Evolutionary conservation across 2,329 filamentous ascomycete genomes (phyloP), one percentile per base, ranked within the genome.

Genomic region (Ophiostoma angusticollis): DNA sequence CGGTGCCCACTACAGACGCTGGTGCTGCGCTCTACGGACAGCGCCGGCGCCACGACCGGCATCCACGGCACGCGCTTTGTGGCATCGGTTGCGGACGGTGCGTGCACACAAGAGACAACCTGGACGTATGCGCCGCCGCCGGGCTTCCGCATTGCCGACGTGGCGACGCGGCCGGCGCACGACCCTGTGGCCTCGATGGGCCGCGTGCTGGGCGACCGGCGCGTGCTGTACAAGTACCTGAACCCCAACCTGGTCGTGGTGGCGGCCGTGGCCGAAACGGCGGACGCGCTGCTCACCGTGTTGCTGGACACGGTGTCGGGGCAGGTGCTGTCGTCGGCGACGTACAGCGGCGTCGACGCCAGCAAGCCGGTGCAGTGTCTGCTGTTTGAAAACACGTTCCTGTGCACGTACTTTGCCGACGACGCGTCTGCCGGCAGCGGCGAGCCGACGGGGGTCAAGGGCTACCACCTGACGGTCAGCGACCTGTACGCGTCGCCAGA

Each of bases 191-290:
- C 91, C 3, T 96, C 91, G 1, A 94, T 98, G 50, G 91, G 91
- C 9, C 85, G 84, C 43, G 91, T 96, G 2, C 72, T 98, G 17
- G 87, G 86, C 19, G 82, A 98, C 53, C 76, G 91, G 31, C 79
- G 78, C n/a, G 91, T 98, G 34, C 73, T 89, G 46, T 98, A 98
- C 74, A 98, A 98, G 62, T 96, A 96, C 56, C 64, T 98, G 29
- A 94, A 93, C 61, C 77, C 84, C 0, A 95, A 93, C 59, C 72
- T 84, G 6, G 67, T 86, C 3, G 70, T 96, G 1, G 67, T 94
- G 32, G 83, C 82, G 2, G 69, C 83, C 1, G 62, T 78, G 3
- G 69, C 80, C 24, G 70, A 79, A 17, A 62, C 64, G 9, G 53
- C 67, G 3, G 68, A 65, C 4, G 69, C 68, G 1, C 74, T 85